phyloP scores from a whole-genome alignment of 1,284 basidiomycete species.

The Apiotrichum mycotoxinovorans region DNA sequence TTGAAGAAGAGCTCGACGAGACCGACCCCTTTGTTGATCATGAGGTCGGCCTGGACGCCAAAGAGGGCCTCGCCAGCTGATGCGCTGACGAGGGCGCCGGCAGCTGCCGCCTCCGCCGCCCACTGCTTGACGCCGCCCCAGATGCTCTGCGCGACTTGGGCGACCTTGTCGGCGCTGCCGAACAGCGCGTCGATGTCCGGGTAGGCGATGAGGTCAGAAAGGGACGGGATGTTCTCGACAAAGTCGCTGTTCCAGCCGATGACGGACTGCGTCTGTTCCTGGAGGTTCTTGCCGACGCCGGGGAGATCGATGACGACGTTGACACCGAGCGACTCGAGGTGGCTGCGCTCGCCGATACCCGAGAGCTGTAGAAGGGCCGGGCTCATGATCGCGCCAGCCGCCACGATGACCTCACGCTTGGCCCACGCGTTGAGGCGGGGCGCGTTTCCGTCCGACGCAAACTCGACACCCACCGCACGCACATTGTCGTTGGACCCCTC shows the following conservation, averaged over 20 bases:
- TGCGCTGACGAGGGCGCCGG: constrained; percentile 27
- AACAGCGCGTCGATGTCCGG: constrained; percentile 27
- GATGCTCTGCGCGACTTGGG: neutral
- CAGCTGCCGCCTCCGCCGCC: constrained; percentile 22
- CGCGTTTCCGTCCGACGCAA: constrained; percentile 47
- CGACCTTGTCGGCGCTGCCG: neutral
- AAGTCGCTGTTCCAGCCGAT: constrained; percentile 25
- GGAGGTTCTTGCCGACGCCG: constrained; percentile 66
- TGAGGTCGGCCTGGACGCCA: constrained; percentile 29
- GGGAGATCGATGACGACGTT: constrained; percentile 55
- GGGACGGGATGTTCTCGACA: constrained; percentile 24
- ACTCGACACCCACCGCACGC: constrained; percentile 60
- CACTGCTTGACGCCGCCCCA: constrained; percentile 19
- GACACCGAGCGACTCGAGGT: constrained; percentile 59
- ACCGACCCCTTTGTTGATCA: constrained; percentile 37
- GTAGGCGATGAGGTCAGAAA: constrained; percentile 24
- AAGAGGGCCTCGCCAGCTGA: constrained; percentile 26
- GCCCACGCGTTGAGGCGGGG: constrained; percentile 52
- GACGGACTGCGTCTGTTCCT: constrained; percentile 58
- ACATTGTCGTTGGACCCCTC: constrained; percentile 49
- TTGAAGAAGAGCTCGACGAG: constrained; percentile 40
- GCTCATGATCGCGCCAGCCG: constrained; percentile 61
- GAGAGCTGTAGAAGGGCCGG: constrained; percentile 65
- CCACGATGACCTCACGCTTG: constrained; percentile 53
- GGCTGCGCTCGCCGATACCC: constrained; percentile 63